A percentile compares a stretch with the other conserved stretches of the same genome.
phyloP scores from a whole-genome alignment of 2,329 filamentous ascomycete genomes.

The Ophidiomyces ophidiicola region DNA sequence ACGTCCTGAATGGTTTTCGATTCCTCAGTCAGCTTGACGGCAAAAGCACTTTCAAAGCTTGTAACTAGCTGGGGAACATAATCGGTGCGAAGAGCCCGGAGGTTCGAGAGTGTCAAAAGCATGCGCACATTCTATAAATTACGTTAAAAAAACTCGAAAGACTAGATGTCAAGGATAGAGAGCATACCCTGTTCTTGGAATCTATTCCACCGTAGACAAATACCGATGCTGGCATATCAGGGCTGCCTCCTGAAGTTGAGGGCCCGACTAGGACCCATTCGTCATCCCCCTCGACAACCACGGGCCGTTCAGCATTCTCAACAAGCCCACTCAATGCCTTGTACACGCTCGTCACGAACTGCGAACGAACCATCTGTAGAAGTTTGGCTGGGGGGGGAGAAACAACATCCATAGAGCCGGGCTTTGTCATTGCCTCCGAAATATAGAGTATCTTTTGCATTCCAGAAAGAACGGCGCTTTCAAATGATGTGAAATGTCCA shows the following conservation, averaged over 20 bases:
- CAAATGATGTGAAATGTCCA: slow-evolving; percentile 69
- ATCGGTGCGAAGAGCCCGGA: slow-evolving; percentile 68
- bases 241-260: slow-evolving; percentile 20
- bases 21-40: slow-evolving; percentile 87
- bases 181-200: slow-evolving; percentile 41
- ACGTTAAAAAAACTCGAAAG: slow-evolving; percentile 52
- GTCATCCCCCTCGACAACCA: slow-evolving; percentile 47
- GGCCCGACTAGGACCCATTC: slow-evolving; percentile 41
- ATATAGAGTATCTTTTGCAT: slow-evolving; percentile 96
- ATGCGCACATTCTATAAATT: slow-evolving; percentile 66
- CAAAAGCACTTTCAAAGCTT: slow-evolving; percentile 88
- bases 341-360: slow-evolving; percentile 89
- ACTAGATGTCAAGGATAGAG: slow-evolving; percentile 44
- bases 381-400: slow-evolving; percentile 75
- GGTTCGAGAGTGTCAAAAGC: slow-evolving; percentile 84
- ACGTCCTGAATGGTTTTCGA: slow-evolving; percentile 84
- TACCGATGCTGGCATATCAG: slow-evolving; percentile 28
- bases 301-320: slow-evolving; percentile 77
- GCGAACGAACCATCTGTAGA: slow-evolving; percentile 76
- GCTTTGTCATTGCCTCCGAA: slow-evolving; percentile 66
- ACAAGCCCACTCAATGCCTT: slow-evolving; percentile 92
- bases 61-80: slow-evolving; percentile 79
- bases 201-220: slow-evolving; percentile 41
- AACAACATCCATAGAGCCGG: slow-evolving; percentile 64
- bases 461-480: slow-evolving; percentile 65